These are phyloP conservation scores for Phaeolepiota aurea DNA, from an alignment of 768 basidiomycete genomes.

Conservation along the genomic window DNA sequence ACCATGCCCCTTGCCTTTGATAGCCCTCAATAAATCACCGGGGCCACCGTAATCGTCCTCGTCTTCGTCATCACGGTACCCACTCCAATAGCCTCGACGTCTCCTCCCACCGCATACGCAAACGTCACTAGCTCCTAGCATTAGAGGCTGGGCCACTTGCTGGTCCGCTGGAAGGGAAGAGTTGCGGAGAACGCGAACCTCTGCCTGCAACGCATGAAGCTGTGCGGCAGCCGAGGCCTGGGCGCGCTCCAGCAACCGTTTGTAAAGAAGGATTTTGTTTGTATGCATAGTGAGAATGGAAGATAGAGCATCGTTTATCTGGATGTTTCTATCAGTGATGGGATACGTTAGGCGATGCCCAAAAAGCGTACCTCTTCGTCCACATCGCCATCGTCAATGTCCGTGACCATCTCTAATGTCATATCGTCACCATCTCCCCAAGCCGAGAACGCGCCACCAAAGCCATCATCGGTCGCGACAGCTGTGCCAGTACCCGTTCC, in stretches of 20 bases:
- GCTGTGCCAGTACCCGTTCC: slow-evolving; percentile 17
- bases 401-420: slow-evolving; percentile 70
- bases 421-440: slow-evolving; percentile 50
- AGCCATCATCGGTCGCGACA: slow-evolving; percentile 18
- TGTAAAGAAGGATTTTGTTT: slow-evolving; percentile 63
- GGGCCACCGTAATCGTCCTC: slow-evolving; percentile 30
- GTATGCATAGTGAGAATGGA: slow-evolving; percentile 33
- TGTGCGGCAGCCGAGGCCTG: slow-evolving; percentile 77
- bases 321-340: not conserved
- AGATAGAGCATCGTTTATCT: slow-evolving; percentile 33
- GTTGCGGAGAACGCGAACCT: slow-evolving; percentile 57
- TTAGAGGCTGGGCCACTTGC: slow-evolving; percentile 10
- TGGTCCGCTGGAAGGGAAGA: slow-evolving; percentile 17
- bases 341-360: slow-evolving; percentile 4
- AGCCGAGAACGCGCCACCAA: slow-evolving; percentile 26
- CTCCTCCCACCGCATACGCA: slow-evolving; percentile 57
- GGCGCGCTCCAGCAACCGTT: slow-evolving; percentile 71
- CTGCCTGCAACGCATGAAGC: slow-evolving; percentile 79
- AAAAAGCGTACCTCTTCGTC: slow-evolving; percentile 58
- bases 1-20: slow-evolving; percentile 50
- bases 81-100: slow-evolving; percentile 65
- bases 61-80: slow-evolving; percentile 46
- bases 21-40: slow-evolving; percentile 30
- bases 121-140: slow-evolving; percentile 17
- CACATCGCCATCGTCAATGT: slow-evolving; percentile 45